A percentile compares a stretch with the other conserved stretches of the same genome.
Evolutionary conservation across 345 rosid species (phyloP).

Genomic region (Corymbia maculata): DNA sequence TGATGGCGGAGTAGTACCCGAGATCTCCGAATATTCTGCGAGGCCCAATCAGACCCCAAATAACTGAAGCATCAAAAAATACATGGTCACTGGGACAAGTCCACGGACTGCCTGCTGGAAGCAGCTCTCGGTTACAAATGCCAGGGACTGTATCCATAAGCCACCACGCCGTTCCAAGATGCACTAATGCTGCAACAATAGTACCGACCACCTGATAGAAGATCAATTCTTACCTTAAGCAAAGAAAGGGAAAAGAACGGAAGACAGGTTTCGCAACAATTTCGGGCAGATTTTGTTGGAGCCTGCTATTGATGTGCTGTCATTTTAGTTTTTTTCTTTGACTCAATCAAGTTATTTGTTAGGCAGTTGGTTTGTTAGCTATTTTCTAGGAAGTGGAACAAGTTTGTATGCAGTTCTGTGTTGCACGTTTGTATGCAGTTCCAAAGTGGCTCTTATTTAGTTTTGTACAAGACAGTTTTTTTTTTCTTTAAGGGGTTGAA

Average conservation of each 20-base stretch:
- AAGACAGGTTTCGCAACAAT: not conserved
- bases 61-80: slow-evolving; percentile 57
- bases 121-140: slow-evolving; percentile 42
- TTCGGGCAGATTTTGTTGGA: not conserved
- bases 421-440: too few species aligned
- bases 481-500: too few species aligned
- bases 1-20: slow-evolving; percentile 42
- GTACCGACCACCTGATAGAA: slow-evolving; percentile 46
- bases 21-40: slow-evolving; percentile 59
- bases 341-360: too few species aligned
- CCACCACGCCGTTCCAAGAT: slow-evolving; percentile 63
- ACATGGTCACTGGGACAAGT: slow-evolving; percentile 59
- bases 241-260: not conserved
- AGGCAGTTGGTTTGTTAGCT: too few species aligned
- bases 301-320: too few species aligned
- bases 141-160: slow-evolving; percentile 43
- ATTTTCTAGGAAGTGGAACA: too few species aligned
- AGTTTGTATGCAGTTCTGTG: too few species aligned
- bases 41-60: slow-evolving; percentile 70
- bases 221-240: not conserved
- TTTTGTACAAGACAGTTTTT: too few species aligned
- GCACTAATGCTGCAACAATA: slow-evolving; percentile 37
- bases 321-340: too few species aligned
- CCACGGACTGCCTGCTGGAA: slow-evolving; percentile 56
- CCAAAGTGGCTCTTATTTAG: too few species aligned